These are phyloP conservation scores for Sindora glabra DNA, from an alignment of 306 rosid species.

Conservation along the genomic window DNA sequence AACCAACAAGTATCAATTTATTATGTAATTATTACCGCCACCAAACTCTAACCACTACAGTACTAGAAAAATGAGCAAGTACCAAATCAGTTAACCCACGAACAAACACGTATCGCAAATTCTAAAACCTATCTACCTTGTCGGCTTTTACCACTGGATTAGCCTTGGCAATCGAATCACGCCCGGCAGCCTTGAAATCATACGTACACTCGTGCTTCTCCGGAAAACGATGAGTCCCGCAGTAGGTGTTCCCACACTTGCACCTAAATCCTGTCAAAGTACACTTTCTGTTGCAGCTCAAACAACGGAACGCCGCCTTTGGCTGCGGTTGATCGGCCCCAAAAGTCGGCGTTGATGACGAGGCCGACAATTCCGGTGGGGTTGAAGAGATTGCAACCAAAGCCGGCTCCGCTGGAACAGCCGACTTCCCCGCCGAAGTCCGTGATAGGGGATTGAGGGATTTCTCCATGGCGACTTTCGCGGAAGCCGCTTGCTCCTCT, in stretches of 20 bases:
- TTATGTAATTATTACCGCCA: too few species aligned
- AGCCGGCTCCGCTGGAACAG: not conserved
- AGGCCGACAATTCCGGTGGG: not conserved
- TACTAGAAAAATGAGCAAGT: too few species aligned
- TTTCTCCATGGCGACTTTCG: slow-evolving; percentile 37
- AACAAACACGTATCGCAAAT: not conserved
- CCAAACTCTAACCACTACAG: too few species aligned
- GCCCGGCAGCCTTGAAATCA: slow-evolving; percentile 32
- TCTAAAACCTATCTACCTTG: slow-evolving; percentile 29
- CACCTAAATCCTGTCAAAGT: slow-evolving; percentile 46
- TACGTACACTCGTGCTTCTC: slow-evolving; percentile 45
- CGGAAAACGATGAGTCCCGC: slow-evolving; percentile 49
- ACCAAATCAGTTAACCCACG: not conserved
- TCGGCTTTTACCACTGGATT: slow-evolving; percentile 46
- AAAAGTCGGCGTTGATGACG: not conserved
- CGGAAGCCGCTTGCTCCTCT: slow-evolving; percentile 27
- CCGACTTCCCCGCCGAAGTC: not conserved
- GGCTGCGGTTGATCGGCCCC: not conserved
- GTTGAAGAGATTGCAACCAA: not conserved
- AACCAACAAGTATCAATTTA: too few species aligned
- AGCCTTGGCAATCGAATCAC: slow-evolving; percentile 40
- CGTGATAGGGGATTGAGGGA: slow-evolving; percentile 15
- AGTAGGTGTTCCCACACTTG: slow-evolving; percentile 50
- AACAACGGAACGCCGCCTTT: slow-evolving; percentile 33
- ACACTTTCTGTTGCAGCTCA: slow-evolving; percentile 40